Evolutionary conservation across 108 stramenopile species (phyloP).

Genomic region (Aurantiochytrium sp.): DNA sequence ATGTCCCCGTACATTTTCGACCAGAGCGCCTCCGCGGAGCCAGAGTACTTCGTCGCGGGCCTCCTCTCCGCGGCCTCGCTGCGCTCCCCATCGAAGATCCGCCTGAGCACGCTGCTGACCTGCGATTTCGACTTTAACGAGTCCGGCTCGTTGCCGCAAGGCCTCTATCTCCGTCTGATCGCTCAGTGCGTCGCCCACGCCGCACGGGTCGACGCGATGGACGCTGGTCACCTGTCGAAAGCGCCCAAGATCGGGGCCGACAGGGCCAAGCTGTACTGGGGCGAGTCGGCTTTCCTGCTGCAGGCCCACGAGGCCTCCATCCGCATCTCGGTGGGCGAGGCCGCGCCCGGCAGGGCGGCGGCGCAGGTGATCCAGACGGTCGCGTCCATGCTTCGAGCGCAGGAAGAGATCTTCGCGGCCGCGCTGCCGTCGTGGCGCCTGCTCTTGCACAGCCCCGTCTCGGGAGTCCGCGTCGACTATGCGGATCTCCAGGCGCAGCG

Average conservation of each 20-base stretch:
- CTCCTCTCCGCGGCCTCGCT: too few species aligned
- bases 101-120: too few species aligned
- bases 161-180: too few species aligned
- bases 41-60: too few species aligned
- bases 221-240: too few species aligned
- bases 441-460: background rate
- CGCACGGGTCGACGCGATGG: background rate
- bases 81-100: too few species aligned
- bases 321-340: background rate
- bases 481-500: too few species aligned
- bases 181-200: too few species aligned
- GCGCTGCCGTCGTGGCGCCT: background rate
- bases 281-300: background rate
- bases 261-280: background rate
- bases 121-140: too few species aligned
- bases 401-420: background rate
- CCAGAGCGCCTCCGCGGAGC: background rate
- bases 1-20: background rate
- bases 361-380: background rate
- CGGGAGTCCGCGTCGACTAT: background rate
- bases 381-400: background rate
- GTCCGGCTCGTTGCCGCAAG: too few species aligned
- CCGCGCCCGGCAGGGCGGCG: background rate
- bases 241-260: background rate
- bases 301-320: background rate